Conservation (phyloP, 1,284 basidiomycete genomes). For the Leccinum pallidistipes region DNA sequence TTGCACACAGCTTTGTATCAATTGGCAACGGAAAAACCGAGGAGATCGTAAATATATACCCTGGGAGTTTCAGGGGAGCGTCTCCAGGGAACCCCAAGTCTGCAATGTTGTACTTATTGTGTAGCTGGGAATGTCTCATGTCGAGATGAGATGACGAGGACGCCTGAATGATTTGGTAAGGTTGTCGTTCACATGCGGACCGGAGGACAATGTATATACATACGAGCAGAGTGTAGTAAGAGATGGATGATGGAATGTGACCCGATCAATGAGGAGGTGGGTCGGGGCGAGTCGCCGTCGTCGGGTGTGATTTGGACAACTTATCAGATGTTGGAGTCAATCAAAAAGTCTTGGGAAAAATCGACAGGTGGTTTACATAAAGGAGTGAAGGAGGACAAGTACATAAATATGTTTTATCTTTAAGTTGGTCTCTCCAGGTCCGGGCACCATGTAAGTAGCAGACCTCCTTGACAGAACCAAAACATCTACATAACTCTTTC, state of each 20-base stretch:
- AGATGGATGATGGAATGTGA: background rate
- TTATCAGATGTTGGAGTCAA: background rate
- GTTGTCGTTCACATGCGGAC: background rate
- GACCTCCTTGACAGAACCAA: background rate
- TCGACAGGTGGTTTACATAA: slow-evolving; percentile 28
- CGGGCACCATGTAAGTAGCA: slow-evolving; percentile 28
- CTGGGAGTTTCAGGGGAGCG: slow-evolving; percentile 8
- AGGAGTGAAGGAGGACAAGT: slow-evolving; percentile 12
- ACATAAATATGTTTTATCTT: slow-evolving; percentile 23
- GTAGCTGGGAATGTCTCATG: slow-evolving; percentile 1
- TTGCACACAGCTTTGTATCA: slow-evolving; percentile 8
- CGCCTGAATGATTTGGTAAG: background rate
- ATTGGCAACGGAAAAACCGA: slow-evolving; percentile 10
- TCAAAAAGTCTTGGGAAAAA: slow-evolving; percentile 24
- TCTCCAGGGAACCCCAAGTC: slow-evolving; percentile 1
- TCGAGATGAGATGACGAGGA: slow-evolving; percentile 1
- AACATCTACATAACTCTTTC: no score
- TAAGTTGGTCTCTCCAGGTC: background rate
- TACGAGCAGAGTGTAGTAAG: background rate
- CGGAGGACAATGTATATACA: background rate
- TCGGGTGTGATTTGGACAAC: background rate
- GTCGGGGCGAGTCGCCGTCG: background rate
- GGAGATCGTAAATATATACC: slow-evolving; percentile 13
- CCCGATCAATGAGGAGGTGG: background rate
- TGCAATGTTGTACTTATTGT: background rate